A percentile compares a stretch with the other conserved stretches of the same genome.
These are phyloP conservation scores for Ophiocordyceps camponoti-floridani DNA, from an alignment of 2,329 filamentous ascomycete genomes.

Conservation along the genomic window DNA sequence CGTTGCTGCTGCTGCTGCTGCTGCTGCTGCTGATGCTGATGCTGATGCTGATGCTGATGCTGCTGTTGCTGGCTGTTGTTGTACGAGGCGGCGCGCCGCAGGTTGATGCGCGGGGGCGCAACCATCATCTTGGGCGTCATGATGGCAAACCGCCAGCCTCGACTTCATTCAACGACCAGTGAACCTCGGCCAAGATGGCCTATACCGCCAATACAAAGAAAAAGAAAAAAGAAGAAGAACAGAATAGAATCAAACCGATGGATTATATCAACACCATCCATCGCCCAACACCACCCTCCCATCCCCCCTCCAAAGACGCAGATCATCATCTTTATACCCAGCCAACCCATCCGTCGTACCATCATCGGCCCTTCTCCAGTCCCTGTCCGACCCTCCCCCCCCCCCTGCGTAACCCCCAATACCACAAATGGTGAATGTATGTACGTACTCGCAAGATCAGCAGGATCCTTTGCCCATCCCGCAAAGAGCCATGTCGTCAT, in stretches of 20 bases:
- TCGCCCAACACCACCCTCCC: too few relatives aligned
- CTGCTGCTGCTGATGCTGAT: constrained; percentile 11
- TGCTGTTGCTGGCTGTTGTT: constrained; percentile 12
- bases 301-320: too few relatives aligned
- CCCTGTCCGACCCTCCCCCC: too few relatives aligned
- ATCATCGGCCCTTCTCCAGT: too few relatives aligned
- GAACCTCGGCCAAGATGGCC: background rate
- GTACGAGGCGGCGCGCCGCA: constrained; percentile 40
- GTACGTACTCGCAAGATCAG: too few relatives aligned
- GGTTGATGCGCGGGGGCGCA: constrained; percentile 36
- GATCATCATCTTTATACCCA: too few relatives aligned
- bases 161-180: background rate
- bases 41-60: background rate
- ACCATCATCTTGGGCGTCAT: constrained; percentile 32
- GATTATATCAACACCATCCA: background rate
- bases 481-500: too few relatives aligned
- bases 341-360: too few relatives aligned
- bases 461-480: too few relatives aligned
- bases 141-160: constrained; percentile 20
- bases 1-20: constrained; percentile 6
- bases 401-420: too few relatives aligned
- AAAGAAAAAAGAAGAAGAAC: background rate
- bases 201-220: background rate
- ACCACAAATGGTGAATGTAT: too few relatives aligned
- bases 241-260: background rate